Evolutionary conservation across 257 asterid genomes (phyloP).

Genomic region (Mentha longifolia): DNA sequence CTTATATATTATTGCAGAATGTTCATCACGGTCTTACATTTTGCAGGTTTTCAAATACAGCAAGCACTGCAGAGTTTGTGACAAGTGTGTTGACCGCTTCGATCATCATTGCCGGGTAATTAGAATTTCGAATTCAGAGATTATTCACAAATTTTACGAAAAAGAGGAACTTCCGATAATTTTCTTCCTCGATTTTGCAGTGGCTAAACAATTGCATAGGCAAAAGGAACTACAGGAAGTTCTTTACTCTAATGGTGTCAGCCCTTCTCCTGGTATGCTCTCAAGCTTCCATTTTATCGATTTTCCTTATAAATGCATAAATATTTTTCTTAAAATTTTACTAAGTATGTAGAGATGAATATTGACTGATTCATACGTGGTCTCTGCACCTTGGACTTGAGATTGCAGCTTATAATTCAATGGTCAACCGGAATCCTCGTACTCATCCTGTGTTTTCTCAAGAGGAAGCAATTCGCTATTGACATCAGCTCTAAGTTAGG

Average conservation of each 20-base stretch:
- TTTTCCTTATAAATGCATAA: neutral
- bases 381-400: conserved; percentile 64
- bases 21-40: conserved; percentile 15
- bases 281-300: conserved; percentile 32
- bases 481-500: conserved; percentile 89
- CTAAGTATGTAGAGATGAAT: conserved; percentile 14
- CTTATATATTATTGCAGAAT: neutral
- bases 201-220: conserved; percentile 99
- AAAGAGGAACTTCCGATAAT: conserved; percentile 20
- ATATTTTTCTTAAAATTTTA: too few relatives aligned
- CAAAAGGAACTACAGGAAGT: conserved; percentile 87
- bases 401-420: conserved; percentile 96
- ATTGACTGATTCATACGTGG: conserved; percentile 50
- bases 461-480: conserved; percentile 63
- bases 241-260: conserved; percentile 91
- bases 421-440: conserved; percentile 96
- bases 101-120: conserved; percentile 99
- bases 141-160: conserved; percentile 2
- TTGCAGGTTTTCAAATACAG: conserved; percentile 93
- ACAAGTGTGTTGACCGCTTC: conserved; percentile 91
- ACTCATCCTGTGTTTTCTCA: conserved; percentile 79
- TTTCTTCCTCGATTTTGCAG: conserved; percentile 49
- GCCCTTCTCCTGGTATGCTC: conserved; percentile 90
- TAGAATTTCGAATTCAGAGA: conserved; percentile 15
- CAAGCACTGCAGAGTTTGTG: conserved; percentile 98